Base-by-base conservation (phyloP, 2,329 filamentous ascomycete species). In the Aspergillus brunneoviolaceus region DNA sequence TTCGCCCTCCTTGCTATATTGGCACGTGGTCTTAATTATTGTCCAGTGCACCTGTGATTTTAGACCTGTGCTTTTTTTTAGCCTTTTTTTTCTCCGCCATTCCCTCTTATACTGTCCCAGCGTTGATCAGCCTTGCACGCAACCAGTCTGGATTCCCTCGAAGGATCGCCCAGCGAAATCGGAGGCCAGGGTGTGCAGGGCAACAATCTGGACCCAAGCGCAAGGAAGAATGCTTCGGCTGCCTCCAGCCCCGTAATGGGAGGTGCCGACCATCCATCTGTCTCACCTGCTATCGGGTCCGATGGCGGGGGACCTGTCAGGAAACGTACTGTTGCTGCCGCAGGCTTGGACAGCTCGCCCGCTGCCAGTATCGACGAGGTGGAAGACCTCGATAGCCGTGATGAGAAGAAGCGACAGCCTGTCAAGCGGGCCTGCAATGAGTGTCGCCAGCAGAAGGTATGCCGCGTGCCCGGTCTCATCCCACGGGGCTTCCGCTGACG, bases 381-480 rank as follows among this genome's bases (percentile, higher is more conserved):
- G 58, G 78, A 80, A 29, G 81, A 81, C 47, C 73, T 72, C 49
- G 77, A 79, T 33, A 66, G 63, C 51, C 72, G 75, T 49, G 78
- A 80, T 63, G 78, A 80, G 60, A 76, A 73, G 67, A 77, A 73
- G 60, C 72, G 77, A 60, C 76, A 76, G 59, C 80, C 80, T 2
- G 78, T 82, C 63, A 87, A 89, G 76, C 80, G 87, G 69, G 87
- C 87, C 21, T 89, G 87, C 73, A 89, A 89, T 72, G 86, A 89
- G 70, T 89, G 87, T 72, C 80, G 87, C 53, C 87, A 89, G 74
- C 87, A 89, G 69, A 89, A 89, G 80, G 87, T 89, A 65, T 74
- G 73, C 59, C 39, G 10, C 16, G n/a, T 42, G 23, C 27, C 25
- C 31, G 3, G 7, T 16, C 9, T 10, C 7, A 6, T 52, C 19